Base-by-base conservation (phyloP, 257 asterid species). In the Lycium barbarum region DNA sequence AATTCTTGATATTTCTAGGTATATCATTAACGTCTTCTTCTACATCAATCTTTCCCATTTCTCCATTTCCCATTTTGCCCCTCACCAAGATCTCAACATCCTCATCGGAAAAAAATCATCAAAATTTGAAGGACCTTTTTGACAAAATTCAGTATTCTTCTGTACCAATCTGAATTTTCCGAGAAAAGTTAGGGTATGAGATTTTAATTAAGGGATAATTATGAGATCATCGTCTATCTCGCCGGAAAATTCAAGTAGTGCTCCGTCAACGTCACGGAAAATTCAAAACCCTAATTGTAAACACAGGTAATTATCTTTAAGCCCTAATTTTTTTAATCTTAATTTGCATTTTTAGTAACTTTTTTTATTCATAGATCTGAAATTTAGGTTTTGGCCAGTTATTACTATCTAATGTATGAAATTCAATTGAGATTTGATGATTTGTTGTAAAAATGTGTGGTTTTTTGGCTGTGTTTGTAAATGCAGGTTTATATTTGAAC, bases 201-300 rank as follows among this genome's bases (percentile, higher is more conserved):
- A 40, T 40, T 40, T 4, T 63, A n/a, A 5, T 38, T 43, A 57
- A 57, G 18, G 33, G 33, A 26, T 26, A 26, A 26, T 57, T n/a
- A 95, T 94, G 98, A 93, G 95, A 40, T 40, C 45, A 84, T 88
- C 94, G 57, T 85, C 92, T 81, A 79, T 72, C 67, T 87, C 86
- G 93, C 85, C 91, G 91, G 98, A 92, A 57, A 89, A 92, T 90
- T 89, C 91, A 45, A 84, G 85, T 54, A 83, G 85, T 14, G 83
- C 89, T 51, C 85, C 45, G 45, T 40, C 6, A 40, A 40, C 45
- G 45, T 40, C 45, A 40, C 45, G 45, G 0, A 26, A 26, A 26
- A 26, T 26, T 26, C 33, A 26, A 26, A 40, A 40, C 45, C 45
- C 45, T 40, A 40, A 40, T 40, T 40, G 45, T 40, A 40, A 3